Evolutionary conservation across 2,329 filamentous ascomycete genomes (phyloP).

Genomic region (Paramyrothecium roridum): DNA sequence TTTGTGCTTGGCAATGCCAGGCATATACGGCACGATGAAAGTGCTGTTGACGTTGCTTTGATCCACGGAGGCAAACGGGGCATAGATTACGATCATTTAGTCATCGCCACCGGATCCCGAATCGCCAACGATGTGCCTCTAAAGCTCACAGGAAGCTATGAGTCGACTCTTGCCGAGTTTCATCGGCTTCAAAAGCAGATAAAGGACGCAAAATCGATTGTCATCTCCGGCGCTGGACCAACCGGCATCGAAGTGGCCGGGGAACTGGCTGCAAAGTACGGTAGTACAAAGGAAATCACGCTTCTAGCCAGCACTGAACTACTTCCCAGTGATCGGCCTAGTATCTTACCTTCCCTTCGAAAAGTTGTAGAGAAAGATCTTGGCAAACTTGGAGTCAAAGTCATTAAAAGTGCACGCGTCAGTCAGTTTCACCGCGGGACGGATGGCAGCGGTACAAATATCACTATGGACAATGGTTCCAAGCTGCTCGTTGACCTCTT

Average conservation of each 20-base stretch:
- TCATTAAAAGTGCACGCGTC: slow-evolving; percentile 30
- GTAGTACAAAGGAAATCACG: slow-evolving; percentile 21
- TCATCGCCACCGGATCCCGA: slow-evolving; percentile 52
- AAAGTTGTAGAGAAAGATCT: slow-evolving; percentile 18
- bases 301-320: slow-evolving; percentile 16
- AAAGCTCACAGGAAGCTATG: slow-evolving; percentile 43
- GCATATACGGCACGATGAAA: slow-evolving; percentile 25
- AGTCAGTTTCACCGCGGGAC: slow-evolving; percentile 7
- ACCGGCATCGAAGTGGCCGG: slow-evolving; percentile 7
- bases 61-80: slow-evolving; percentile 23
- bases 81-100: slow-evolving; percentile 47
- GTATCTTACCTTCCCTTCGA: slow-evolving; percentile 31
- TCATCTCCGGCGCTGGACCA: slow-evolving; percentile 2
- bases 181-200: slow-evolving; percentile 21
- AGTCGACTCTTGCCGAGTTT: slow-evolving; percentile 35
- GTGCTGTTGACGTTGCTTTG: slow-evolving; percentile 32
- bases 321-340: slow-evolving; percentile 12
- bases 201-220: slow-evolving; percentile 14
- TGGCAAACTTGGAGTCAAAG: slow-evolving; percentile 18
- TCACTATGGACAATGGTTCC: slow-evolving; percentile 26
- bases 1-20: slow-evolving; percentile 45
- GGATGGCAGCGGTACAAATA: slow-evolving; percentile 5
- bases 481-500: slow-evolving; percentile 32
- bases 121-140: slow-evolving; percentile 38
- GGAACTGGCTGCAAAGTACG: slow-evolving; percentile 29